Evolutionary conservation across 108 stramenopile species (phyloP).

Genomic region (Cyclotella atomus): DNA sequence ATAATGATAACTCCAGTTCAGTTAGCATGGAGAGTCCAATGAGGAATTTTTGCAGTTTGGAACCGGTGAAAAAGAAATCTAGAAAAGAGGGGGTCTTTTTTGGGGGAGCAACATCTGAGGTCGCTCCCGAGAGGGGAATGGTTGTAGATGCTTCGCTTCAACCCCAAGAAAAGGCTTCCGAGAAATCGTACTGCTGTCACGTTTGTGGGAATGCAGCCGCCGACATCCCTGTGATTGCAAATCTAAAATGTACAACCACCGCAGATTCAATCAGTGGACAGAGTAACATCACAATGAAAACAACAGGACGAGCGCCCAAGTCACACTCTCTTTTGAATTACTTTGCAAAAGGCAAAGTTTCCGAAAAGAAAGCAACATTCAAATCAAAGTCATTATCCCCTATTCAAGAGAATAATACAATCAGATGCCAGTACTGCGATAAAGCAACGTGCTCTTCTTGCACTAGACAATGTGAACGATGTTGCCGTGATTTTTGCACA

Average conservation of each 20-base stretch:
- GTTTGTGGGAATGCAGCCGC: background rate
- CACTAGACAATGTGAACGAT: constrained; percentile 32
- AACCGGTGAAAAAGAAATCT: constrained; percentile 1
- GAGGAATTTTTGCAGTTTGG: constrained; percentile 2
- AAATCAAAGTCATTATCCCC: background rate
- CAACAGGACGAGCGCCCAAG: background rate
- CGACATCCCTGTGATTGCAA: background rate
- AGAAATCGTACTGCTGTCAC: background rate
- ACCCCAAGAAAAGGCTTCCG: background rate
- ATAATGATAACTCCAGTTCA: constrained; percentile 1
- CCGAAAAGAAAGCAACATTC: background rate
- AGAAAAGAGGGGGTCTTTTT: background rate
- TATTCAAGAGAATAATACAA: background rate
- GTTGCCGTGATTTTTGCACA: constrained; percentile 32
- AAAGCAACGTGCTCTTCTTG: constrained; percentile 32
- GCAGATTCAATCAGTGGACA: background rate
- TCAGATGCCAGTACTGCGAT: constrained; percentile 37
- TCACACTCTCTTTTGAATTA: constrained; percentile 1
- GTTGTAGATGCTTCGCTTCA: background rate
- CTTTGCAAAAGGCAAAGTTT: background rate
- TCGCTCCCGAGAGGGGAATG: background rate
- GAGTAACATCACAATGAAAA: background rate
- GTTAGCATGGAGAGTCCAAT: constrained; percentile 13
- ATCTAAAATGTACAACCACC: background rate
- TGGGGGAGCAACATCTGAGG: background rate